Evolutionary conservation across 129 eudicot species (phyloP), one percentile per base, ranked within the genome.

Genomic region (Pittosporum tobira): DNA sequence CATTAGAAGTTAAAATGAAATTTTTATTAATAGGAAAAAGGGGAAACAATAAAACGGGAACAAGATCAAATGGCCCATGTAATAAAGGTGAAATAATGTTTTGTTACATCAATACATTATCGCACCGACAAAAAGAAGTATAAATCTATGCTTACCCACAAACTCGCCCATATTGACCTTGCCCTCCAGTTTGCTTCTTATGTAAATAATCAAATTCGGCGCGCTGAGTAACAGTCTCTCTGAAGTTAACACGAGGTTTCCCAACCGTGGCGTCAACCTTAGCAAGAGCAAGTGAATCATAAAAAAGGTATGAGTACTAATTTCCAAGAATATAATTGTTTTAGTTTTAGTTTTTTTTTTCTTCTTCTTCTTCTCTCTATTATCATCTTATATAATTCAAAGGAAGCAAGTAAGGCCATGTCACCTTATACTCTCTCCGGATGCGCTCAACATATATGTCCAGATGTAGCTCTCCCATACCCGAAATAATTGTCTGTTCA

Each of bases 391-490:
- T 22, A 3, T 31, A 56, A 31, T 9, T 8, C 9, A 25, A 16
- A 13, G 46, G 34, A 8, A 36, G 15, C 54, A 62, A 68, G 37
- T 5, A 11, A 38, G 44, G 43, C 13, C 16, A 12, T 15, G 51
- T 36, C n/a, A 91, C 99, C 96, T 79, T 87, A 62, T 93, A 93
- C 54, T 93, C 99, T 72, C 99, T 76, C 66, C 71, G 63, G 43
- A 93, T 81, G 64, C 99, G 96, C 75, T 93, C 96, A 59, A 93
- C 96, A 31, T 93, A 93, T 59, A 93, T 79, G 52, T 81, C 85
- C 81, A 93, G 66, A 79, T 93, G 99, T 57, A 93, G 70, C 73
- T 93, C 99, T 49, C 99, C 99, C 99, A 93, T 93, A 67, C 99
- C 99, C 30, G 99, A 93, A 46, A 93, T 93, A 50, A 93, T 93